phyloP scores from a whole-genome alignment of 441 rosid species.

The Brassica hybrid region DNA sequence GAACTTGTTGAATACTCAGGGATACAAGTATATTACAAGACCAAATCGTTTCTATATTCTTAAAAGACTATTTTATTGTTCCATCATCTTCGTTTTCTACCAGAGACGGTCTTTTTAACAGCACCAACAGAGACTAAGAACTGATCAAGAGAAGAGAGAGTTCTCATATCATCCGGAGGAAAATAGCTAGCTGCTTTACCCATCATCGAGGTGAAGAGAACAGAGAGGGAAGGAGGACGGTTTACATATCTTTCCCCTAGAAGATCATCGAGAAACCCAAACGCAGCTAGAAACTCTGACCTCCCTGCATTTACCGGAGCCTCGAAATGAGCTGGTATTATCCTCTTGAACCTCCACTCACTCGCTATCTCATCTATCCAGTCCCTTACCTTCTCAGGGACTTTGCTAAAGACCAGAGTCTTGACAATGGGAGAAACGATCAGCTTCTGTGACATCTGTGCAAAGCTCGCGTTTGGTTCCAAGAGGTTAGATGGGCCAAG shows the following conservation, averaged over 20 bases:
- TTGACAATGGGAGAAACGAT: conserved; percentile 95
- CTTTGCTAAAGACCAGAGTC: conserved; percentile 94
- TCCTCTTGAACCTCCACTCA: conserved; percentile 93
- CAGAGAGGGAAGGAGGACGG: conserved; percentile 75
- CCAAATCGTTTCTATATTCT: conserved; percentile 1
- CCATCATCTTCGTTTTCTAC: conserved; percentile 56
- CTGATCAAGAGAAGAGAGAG: conserved; percentile 88
- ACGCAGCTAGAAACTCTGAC: conserved; percentile 87
- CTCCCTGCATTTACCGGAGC: conserved; percentile 83
- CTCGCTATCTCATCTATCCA: conserved; percentile 81
- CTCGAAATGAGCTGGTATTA: conserved; percentile 93
- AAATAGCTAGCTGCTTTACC: conserved; percentile 97
- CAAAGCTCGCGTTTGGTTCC: conserved; percentile 93
- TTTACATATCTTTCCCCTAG: conserved; percentile 71
- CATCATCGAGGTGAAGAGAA: conserved; percentile 71
- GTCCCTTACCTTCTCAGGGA: conserved; percentile 95
- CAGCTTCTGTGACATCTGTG: conserved; percentile 91
- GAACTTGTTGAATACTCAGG: neutral
- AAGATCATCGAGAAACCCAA: conserved; percentile 86
- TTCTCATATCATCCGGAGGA: conserved; percentile 97
- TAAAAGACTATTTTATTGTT: neutral
- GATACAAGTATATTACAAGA: conserved; percentile 12
- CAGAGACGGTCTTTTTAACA: conserved; percentile 89
- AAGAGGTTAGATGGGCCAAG: conserved; percentile 94
- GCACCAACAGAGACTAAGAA: conserved; percentile 89